Base-by-base conservation (phyloP, 768 basidiomycete species). In the Floccularia luteovirens region DNA sequence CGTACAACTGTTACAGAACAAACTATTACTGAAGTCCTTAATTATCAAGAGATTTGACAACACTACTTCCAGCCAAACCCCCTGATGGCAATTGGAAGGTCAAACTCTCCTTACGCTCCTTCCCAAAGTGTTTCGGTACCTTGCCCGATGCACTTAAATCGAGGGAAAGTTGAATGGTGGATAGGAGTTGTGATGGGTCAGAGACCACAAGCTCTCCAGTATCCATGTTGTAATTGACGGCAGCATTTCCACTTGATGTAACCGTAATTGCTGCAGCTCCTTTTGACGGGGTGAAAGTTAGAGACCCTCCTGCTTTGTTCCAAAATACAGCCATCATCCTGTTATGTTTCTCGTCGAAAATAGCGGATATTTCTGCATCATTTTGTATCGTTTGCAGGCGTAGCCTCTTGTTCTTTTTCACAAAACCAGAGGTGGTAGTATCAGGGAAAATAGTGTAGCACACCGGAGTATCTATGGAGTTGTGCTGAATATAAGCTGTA, bases 121-220 rank as follows among this genome's bases (percentile, higher is more conserved):
- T n/a, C n/a, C n/a, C n/a, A n/a, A n/a, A n/a, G n/a, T n/a, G n/a
- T n/a, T n/a, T n/a, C n/a, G 51, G 52, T 16, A 43, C 43, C 2
- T 31, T 44, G 14, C 48, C 51, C 2, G 47, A 46, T 39, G n/a
- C n/a, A n/a, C 51, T 46, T 21, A 54, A 39, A 17, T 51, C 55
- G 14, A 61, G 46, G 37, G 48, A 59, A 22, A 72, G 31, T 10
- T 50, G 46, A 8, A 62, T 23, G 17, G 32, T 52, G 6, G 44
- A 33, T 13, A 68, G 47, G 16, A 59, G 55, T 50, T 72, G 70
- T 19, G 68, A 67, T 10, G 74, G 74, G 48, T 77, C 74, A 0
- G 75, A 62, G 8, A 72, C 61, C 0, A 66, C 70, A 42, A 77
- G 44, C 21, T 50, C 54, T 46, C 61, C 52, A 2, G 53, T 52